A percentile compares a stretch with the other conserved stretches of the same genome.
Evolutionary conservation across 176 grass and related monocot genomes (phyloP).

Genomic region (Tillandsia fasciculata): DNA sequence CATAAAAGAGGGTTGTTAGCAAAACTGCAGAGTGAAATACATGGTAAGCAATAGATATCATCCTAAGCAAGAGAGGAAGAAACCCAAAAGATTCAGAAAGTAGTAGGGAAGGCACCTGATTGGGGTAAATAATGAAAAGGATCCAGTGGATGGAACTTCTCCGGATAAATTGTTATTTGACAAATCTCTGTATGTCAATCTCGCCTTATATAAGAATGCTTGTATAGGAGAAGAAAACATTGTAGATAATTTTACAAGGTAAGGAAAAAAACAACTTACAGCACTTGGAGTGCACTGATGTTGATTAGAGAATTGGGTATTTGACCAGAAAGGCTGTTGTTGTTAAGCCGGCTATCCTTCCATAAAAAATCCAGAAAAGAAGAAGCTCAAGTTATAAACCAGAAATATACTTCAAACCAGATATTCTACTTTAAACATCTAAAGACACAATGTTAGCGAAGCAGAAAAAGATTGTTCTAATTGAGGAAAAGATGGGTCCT

Average conservation of each 20-base stretch:
- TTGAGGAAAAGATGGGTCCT: constrained; percentile 9
- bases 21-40: constrained; percentile 48
- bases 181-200: constrained; percentile 45
- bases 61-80: constrained; percentile 7
- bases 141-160: constrained; percentile 81
- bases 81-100: constrained; percentile 5
- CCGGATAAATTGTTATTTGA: constrained; percentile 85
- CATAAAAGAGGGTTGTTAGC: constrained; percentile 75
- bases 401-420: background rate
- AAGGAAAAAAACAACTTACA: constrained; percentile 43
- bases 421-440: too few relatives aligned
- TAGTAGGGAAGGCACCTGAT: constrained; percentile 44
- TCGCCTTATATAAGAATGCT: constrained; percentile 7
- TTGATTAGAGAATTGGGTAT: constrained; percentile 77
- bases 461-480: constrained; percentile 6
- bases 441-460: constrained; percentile 20
- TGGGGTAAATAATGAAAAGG: constrained; percentile 88
- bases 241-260: constrained; percentile 5
- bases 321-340: constrained; percentile 67
- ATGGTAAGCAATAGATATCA: constrained; percentile 10
- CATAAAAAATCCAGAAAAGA: constrained; percentile 8
- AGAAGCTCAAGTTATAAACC: background rate
- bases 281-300: constrained; percentile 76
- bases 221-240: constrained; percentile 17
- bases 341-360: constrained; percentile 71